A percentile compares a stretch with the other conserved stretches of the same genome.
phyloP scores from a whole-genome alignment of 192 early-diverging fungal species.

The Mortierella antarctica region DNA sequence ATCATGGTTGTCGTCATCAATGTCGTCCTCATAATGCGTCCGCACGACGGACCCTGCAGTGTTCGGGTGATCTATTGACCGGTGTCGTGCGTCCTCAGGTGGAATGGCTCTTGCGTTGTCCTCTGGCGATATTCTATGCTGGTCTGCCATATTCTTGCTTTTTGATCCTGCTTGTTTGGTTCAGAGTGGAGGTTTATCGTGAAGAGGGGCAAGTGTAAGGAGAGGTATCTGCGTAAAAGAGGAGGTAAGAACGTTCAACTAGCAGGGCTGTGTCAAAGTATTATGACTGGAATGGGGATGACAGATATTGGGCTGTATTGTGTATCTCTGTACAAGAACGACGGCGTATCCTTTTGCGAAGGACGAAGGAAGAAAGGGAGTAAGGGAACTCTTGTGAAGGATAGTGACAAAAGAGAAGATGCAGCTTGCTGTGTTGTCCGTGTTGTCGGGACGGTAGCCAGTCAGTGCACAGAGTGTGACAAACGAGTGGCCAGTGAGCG shows the following conservation, averaged over 20 bases:
- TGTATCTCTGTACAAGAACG: too few species aligned
- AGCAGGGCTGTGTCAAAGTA: too few species aligned
- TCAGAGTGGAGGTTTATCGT: too few species aligned
- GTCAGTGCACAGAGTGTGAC: neutral
- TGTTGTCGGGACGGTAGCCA: neutral
- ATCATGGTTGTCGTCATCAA: constrained; percentile 2
- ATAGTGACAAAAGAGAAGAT: neutral
- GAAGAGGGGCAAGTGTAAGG: too few species aligned
- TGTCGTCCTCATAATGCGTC: constrained; percentile 23
- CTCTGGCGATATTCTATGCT: neutral
- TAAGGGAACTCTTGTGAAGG: neutral
- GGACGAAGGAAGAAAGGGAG: neutral
- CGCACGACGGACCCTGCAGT: constrained; percentile 7
- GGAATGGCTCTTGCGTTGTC: neutral
- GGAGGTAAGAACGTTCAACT: too few species aligned
- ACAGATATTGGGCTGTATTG: too few species aligned
- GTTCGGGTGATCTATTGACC: neutral
- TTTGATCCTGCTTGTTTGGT: too few species aligned
- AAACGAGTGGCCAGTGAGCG: neutral
- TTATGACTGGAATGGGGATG: too few species aligned
- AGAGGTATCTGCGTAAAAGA: too few species aligned
- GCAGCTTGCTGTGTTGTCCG: constrained; percentile 1
- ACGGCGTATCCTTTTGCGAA: neutral
- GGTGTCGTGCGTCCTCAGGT: too few species aligned
- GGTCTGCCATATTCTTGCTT: too few species aligned